These are phyloP conservation scores for Microdochium paspali DNA, from an alignment of 2,329 filamentous ascomycete genomes.

Conservation along the genomic window DNA sequence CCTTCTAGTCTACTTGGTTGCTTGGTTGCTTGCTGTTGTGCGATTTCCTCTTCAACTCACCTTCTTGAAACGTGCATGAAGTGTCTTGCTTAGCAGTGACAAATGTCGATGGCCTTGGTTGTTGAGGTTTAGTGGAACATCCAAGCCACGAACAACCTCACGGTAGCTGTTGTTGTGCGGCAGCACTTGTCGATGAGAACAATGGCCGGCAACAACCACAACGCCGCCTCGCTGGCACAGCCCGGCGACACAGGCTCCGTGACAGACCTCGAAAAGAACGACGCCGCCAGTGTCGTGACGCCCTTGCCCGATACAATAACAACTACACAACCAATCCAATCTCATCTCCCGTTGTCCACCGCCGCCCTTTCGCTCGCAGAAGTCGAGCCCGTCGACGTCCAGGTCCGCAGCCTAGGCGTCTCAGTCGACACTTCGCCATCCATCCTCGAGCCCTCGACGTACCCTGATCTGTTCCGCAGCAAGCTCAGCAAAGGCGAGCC, in stretches of 20 bases:
- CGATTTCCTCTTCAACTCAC: too few relatives aligned
- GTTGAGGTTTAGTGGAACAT: too few relatives aligned
- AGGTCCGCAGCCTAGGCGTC: slow-evolving; percentile 37
- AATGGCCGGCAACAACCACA: background rate
- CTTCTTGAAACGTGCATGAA: too few relatives aligned
- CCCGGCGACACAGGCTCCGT: background rate
- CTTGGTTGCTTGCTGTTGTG: too few relatives aligned
- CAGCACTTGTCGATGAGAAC: too few relatives aligned
- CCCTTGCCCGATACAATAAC: background rate
- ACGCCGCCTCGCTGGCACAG: background rate
- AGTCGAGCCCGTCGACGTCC: slow-evolving; percentile 35
- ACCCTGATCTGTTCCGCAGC: slow-evolving; percentile 27
- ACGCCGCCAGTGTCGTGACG: background rate
- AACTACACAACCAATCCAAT: background rate
- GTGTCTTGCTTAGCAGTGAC: too few relatives aligned
- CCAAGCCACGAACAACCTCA: too few relatives aligned
- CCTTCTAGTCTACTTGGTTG: too few relatives aligned
- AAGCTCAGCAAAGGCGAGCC: slow-evolving; percentile 18
- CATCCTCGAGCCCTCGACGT: slow-evolving; percentile 37
- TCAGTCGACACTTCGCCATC: slow-evolving; percentile 50
- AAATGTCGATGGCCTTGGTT: too few relatives aligned
- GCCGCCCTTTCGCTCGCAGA: slow-evolving; percentile 12
- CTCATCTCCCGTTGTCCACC: slow-evolving; percentile 1
- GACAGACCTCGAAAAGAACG: background rate
- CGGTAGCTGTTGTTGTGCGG: too few relatives aligned